Evolutionary conservation across 2,329 filamentous ascomycete species (phyloP).

Genomic region (Fusarium sp.): DNA sequence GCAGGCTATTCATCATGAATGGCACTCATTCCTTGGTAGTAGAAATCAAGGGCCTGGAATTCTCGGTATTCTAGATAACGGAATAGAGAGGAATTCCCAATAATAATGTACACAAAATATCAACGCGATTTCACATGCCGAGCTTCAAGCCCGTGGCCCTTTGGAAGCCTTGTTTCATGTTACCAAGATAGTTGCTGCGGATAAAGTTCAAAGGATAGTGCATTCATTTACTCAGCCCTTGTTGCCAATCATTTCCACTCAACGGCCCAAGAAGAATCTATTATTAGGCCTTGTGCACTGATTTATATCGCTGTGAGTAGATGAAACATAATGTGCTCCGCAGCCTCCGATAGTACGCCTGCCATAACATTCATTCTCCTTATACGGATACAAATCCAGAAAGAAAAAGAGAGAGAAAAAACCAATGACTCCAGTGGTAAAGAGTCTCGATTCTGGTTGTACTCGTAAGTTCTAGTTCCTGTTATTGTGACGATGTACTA

Average conservation of each 20-base stretch:
- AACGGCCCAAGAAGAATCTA: too few species aligned
- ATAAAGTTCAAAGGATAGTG: background rate
- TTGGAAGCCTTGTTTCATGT: constrained; percentile 14
- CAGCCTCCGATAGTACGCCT: too few species aligned
- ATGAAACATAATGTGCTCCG: too few species aligned
- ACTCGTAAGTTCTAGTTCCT: too few species aligned
- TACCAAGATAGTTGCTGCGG: background rate
- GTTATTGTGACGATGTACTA: background rate
- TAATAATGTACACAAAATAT: background rate
- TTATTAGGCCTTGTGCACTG: too few species aligned
- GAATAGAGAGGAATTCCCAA: background rate
- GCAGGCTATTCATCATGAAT: background rate
- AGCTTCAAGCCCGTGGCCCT: background rate
- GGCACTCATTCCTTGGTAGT: background rate
- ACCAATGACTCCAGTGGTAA: too few species aligned
- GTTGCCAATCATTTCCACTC: background rate
- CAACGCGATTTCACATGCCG: background rate
- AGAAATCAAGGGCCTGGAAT: background rate
- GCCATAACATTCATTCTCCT: too few species aligned
- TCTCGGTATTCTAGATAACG: background rate
- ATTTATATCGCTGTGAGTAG: too few species aligned
- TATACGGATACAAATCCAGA: too few species aligned
- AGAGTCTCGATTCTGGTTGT: too few species aligned
- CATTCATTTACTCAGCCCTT: background rate
- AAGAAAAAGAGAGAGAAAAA: too few species aligned